Evolutionary conservation across 352 stramenopile genomes (phyloP), one percentile per base, ranked within the genome.

Genomic region (Globisporangium middletonii): DNA sequence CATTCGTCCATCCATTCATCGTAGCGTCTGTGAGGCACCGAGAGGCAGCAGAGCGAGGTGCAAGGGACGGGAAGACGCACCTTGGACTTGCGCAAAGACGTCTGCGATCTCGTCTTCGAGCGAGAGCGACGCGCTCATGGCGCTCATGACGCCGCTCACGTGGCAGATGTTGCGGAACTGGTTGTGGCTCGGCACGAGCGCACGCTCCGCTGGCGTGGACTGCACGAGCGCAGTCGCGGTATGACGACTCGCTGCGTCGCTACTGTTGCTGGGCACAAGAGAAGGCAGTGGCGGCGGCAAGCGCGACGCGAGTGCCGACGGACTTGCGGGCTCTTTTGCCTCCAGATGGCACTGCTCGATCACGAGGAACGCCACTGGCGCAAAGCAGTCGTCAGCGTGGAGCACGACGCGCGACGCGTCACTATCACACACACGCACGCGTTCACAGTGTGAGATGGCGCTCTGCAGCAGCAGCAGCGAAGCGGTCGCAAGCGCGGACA

Each of bases 331-430:
- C 49, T 76, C 72, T 66, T 99, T 97, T 60, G 88, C 77, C 64
- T 98, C 89, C 2, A 94, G 68, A 57, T 97, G 83, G 62, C 87
- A 98, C 44, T 84, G 65, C 8, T 95, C 64, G 56, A 99, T 96
- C 58, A 80, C 86, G 48, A 99, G 71, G 46, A 98, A 89, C 23
- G 88, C 94, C 18, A 99, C 96, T 11, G 90, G 87, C 0, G 92
- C 82, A 64, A 97, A 92, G 55, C 88, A 88, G 67, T 97, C 90
- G 64, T 98, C 83, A 9, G 87, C 95, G 59, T 97, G 90, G 27
- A 96, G 74, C 44, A 98, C 76, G n/a, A 97, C 83, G 37, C 96
- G 88, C n/a, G 86, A 91, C 23, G 95, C 73, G 63, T 98, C 92
- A 33, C 81, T 94, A 44, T 9, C 33, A 38, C 18, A 49, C 35